Conservation (phyloP, 2,329 filamentous ascomycete species). For the Drechslerella dactyloides region DNA sequence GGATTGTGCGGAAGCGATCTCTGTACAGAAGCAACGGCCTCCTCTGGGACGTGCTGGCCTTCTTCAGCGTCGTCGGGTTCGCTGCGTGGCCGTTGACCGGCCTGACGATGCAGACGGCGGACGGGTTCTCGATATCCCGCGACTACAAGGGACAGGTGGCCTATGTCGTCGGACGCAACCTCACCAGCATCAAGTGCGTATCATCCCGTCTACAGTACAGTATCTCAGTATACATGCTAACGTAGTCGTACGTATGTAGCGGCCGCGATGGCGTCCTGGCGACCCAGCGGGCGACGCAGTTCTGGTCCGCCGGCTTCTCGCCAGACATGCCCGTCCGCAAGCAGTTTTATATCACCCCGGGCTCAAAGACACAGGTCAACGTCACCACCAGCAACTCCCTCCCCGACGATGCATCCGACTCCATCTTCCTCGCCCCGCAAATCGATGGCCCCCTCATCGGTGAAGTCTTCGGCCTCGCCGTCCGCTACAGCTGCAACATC, state of each 20-base stretch:
- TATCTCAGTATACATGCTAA: not conserved
- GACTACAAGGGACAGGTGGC: conserved; percentile 10
- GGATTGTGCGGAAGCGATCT: conserved; percentile 15
- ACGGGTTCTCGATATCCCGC: conserved; percentile 32
- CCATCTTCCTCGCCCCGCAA: conserved; percentile 38
- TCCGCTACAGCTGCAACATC: conserved; percentile 37
- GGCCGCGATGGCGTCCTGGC: conserved; percentile 29
- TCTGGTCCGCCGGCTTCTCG: conserved; percentile 39
- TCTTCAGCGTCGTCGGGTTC: conserved; percentile 45
- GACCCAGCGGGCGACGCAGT: conserved; percentile 28
- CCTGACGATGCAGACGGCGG: conserved; percentile 39
- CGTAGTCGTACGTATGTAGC: not conserved
- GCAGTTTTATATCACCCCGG: conserved; percentile 34
- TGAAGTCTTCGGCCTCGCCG: conserved; percentile 26
- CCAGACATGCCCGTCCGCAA: conserved; percentile 34
- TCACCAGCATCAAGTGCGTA: conserved; percentile 37
- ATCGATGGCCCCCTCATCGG: conserved; percentile 28
- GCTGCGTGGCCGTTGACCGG: conserved; percentile 40
- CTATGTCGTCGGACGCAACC: conserved; percentile 31
- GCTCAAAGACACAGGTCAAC: conserved; percentile 30
- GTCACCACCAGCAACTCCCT: conserved; percentile 20
- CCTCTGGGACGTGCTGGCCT: conserved; percentile 36
- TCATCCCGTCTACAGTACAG: not conserved
- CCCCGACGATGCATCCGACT: conserved; percentile 39
- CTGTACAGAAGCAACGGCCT: conserved; percentile 29